Percentiles rank a stretch among this genome's conserved stretches.
Evolutionary conservation across 2,329 filamentous ascomycete species (phyloP).

Genomic region (Lecanicillium sp.): DNA sequence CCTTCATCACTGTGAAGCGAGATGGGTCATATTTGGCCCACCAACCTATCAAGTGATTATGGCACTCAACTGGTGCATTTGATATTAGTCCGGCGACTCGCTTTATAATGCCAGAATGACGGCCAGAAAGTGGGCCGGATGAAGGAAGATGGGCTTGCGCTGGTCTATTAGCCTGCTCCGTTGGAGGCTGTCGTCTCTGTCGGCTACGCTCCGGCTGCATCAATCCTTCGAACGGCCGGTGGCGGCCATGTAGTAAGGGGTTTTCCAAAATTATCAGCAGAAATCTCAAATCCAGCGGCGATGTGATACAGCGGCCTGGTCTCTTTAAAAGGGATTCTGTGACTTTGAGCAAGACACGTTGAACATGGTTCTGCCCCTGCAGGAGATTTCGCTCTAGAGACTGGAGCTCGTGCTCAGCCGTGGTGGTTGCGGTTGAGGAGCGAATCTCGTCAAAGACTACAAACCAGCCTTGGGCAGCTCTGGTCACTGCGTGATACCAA

Average conservation of each 20-base stretch:
- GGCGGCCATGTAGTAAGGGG: constrained; percentile 56
- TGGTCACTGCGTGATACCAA: constrained; percentile 68
- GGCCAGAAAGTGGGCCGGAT: constrained; percentile 44
- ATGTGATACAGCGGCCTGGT: constrained; percentile 61
- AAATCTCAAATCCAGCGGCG: constrained; percentile 66
- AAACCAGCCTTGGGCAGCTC: constrained; percentile 61
- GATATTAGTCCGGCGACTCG: constrained; percentile 73
- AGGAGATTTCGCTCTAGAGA: constrained; percentile 39
- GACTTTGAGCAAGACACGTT: constrained; percentile 65
- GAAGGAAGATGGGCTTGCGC: constrained; percentile 16
- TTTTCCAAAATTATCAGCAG: constrained; percentile 73
- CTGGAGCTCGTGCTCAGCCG: constrained; percentile 28
- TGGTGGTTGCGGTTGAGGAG: constrained; percentile 18
- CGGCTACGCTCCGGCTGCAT: constrained; percentile 21
- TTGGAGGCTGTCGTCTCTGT: constrained; percentile 14
- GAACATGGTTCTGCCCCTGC: constrained; percentile 59
- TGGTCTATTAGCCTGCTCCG: constrained; percentile 10
- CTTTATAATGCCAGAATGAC: constrained; percentile 80
- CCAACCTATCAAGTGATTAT: constrained; percentile 72
- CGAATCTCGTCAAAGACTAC: constrained; percentile 47
- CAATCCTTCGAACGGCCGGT: constrained; percentile 31
- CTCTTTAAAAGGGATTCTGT: constrained; percentile 74
- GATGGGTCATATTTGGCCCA: constrained; percentile 61
- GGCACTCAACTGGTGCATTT: constrained; percentile 66
- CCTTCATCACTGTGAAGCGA: constrained; percentile 66